These are phyloP conservation scores for Gracilaria vermiculophylla DNA, from an alignment of 23 red algal genomes.

Conservation along the genomic window DNA sequence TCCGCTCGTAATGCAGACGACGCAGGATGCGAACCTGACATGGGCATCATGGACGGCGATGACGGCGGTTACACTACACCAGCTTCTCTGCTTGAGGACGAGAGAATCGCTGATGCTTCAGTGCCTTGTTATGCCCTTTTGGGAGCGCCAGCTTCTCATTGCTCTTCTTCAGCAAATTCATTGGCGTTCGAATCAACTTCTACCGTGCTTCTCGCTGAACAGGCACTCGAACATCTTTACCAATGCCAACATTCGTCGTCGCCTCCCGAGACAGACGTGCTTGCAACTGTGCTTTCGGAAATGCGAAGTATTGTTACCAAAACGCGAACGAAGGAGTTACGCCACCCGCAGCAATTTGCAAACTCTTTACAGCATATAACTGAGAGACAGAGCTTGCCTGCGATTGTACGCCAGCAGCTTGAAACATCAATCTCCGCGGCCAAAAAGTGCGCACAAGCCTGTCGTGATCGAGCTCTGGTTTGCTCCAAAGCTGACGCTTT, in stretches of 20 bases:
- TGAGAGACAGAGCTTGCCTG: not conserved
- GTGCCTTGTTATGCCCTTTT: not conserved
- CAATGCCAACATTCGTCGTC: not conserved
- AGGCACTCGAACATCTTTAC: not conserved
- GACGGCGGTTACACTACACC: constrained; percentile 16
- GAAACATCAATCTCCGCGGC: not conserved
- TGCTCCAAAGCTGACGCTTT: not conserved
- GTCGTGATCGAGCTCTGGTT: not conserved
- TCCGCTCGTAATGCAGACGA: not conserved
- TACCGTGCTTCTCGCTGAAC: not conserved
- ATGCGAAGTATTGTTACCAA: not conserved
- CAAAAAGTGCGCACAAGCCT: not conserved
- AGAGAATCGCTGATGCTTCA: not conserved
- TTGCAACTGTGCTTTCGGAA: not conserved
- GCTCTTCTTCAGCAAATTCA: not conserved
- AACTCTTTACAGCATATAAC: not conserved
- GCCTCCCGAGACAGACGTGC: not conserved
- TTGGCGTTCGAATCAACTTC: not conserved
- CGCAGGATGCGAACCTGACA: not conserved
- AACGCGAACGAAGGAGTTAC: not conserved
- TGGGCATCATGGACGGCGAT: constrained; percentile 26
- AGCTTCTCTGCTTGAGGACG: not conserved
- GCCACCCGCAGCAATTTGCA: not conserved
- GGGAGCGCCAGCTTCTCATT: not conserved
- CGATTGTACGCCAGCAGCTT: not conserved